Evolutionary conservation across 2,329 filamentous ascomycete species (phyloP).

Genomic region (Cladosporium phlei): DNA sequence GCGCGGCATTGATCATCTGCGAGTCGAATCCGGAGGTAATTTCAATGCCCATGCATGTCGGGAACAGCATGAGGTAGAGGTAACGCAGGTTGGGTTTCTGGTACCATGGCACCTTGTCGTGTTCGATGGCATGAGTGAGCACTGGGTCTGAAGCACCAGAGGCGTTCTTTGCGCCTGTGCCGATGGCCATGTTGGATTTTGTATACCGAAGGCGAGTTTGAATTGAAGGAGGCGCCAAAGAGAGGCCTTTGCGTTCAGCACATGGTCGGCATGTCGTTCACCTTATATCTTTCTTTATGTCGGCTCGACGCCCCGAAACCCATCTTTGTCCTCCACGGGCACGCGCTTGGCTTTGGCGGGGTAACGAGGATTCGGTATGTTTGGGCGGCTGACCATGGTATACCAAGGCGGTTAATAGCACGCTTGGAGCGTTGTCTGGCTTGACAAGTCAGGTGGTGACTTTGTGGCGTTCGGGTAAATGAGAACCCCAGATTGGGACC

Average conservation of each 20-base stretch:
- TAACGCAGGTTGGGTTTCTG: conserved; percentile 55
- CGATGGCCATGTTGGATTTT: conserved; percentile 1
- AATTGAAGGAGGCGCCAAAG: background rate
- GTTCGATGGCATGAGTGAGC: conserved; percentile 29
- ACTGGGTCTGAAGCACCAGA: conserved; percentile 18
- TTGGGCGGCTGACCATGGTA: conserved; percentile 4
- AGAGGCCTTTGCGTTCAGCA: background rate
- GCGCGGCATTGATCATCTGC: conserved; percentile 34
- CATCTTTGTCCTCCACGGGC: background rate
- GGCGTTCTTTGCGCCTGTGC: conserved; percentile 1
- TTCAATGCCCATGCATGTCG: conserved; percentile 59
- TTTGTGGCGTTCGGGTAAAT: conserved; percentile 5
- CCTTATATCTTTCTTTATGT: background rate
- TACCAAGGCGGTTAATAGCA: conserved; percentile 11
- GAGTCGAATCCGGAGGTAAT: conserved; percentile 58
- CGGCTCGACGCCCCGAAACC: conserved; percentile 2
- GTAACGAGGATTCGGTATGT: background rate
- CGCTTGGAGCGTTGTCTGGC: conserved; percentile 3
- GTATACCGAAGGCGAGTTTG: background rate
- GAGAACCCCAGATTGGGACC: conserved; percentile 1
- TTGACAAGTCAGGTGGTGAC: conserved; percentile 2
- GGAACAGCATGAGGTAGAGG: conserved; percentile 56
- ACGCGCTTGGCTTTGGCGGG: conserved; percentile 8
- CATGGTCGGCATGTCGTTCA: background rate
- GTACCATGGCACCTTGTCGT: conserved; percentile 48